These are phyloP conservation scores for Cryptococcus maquisensis DNA, from an alignment of 1,284 basidiomycete genomes.

Conservation along the genomic window DNA sequence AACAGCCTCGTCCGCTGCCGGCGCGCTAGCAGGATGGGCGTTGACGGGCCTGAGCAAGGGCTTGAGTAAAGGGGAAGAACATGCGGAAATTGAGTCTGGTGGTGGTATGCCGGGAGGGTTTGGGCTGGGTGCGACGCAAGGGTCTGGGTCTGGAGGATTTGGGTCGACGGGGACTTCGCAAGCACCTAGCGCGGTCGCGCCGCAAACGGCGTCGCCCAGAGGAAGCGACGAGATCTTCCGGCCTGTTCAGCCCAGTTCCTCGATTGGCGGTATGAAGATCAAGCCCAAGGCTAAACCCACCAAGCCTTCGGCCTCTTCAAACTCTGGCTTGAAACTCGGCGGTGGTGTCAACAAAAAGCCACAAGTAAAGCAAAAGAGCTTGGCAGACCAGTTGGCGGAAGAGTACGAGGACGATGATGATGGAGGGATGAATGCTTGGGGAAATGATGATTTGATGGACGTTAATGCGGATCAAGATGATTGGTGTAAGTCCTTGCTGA, in stretches of 20 bases:
- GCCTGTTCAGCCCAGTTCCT: neutral
- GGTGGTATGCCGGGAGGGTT: neutral
- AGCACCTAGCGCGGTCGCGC: too few species aligned
- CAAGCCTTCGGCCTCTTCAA: neutral
- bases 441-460: slow-evolving; percentile 72
- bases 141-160: too few species aligned
- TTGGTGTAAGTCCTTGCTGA: slow-evolving; percentile 66
- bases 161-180: too few species aligned
- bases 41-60: slow-evolving; percentile 80
- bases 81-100: slow-evolving; percentile 55
- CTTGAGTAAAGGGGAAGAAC: slow-evolving; percentile 67
- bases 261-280: slow-evolving; percentile 2
- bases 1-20: slow-evolving; percentile 66
- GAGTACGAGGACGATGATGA: slow-evolving; percentile 51
- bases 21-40: slow-evolving; percentile 88
- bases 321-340: slow-evolving; percentile 57
- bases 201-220: slow-evolving; percentile 13
- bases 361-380: slow-evolving; percentile 29
- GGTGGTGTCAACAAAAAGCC: slow-evolving; percentile 35
- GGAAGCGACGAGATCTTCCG: slow-evolving; percentile 15
- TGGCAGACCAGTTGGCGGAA: slow-evolving; percentile 58
- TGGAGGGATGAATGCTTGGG: slow-evolving; percentile 59
- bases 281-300: neutral
- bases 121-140: too few species aligned
- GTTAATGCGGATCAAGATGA: slow-evolving; percentile 85